Evolutionary conservation across 2,329 filamentous ascomycete genomes (phyloP), one percentile per base, ranked within the genome.

Genomic region (Tetracladium maxilliforme): DNA sequence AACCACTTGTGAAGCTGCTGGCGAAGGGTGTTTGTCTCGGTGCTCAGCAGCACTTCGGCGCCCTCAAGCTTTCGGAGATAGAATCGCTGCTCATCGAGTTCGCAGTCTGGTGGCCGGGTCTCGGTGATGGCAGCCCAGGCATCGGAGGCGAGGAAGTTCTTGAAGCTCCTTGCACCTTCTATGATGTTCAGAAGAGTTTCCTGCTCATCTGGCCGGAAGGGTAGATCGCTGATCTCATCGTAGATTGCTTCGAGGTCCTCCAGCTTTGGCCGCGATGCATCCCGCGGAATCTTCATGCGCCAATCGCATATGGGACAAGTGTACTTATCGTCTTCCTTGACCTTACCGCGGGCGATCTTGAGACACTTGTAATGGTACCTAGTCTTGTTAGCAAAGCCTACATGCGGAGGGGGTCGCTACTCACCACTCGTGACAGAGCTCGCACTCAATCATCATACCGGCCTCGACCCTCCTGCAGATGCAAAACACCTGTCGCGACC

Each of bases 381-480:
- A 32, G 7, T 14, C 7, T 19, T 3, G 20, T 42, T 35, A 40
- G 33, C 10, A 21, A 20, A 7, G 7, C 15, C 14, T 2, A 9
- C 12, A 30, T 16, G 17, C 18, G 22, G 27, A 14, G 23, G 8
- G 3, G 23, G 5, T 12, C 12, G 19, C 15, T 12, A 58, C 73
- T 58, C 49, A 86, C 90, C 90, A 98, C 56, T 98, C 90, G 43
- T 94, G 87, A 51, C 90, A 98, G 19, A 94, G 63, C 47, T 95
- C 90, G 47, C 90, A 98, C 52, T 98, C 90, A 40, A 98, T 95
- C 90, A 98, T 98, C 78, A 95, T 92, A 25, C 90, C 90, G 19
- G 87, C 84, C 51, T 98, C 90, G 6, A 83, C 70, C 34, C 76
- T 82, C 31, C 90, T 73, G 52, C 90, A 98, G 37, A 98, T 93